Percentiles rank a stretch among this genome's conserved stretches.
phyloP scores from a whole-genome alignment of 2,329 filamentous ascomycete species.

The Penicillium sp. region DNA sequence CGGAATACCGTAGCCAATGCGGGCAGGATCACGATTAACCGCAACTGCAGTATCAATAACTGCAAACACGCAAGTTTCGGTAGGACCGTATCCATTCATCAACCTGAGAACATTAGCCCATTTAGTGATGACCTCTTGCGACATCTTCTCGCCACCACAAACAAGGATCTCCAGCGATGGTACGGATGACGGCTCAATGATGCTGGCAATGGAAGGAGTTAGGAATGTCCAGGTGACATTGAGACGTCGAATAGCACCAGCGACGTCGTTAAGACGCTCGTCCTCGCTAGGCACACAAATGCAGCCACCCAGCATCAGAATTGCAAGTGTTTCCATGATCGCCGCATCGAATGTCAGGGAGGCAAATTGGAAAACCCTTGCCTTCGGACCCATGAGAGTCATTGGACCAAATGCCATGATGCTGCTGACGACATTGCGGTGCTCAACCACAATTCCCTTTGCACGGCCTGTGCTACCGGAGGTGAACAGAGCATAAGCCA shows the following conservation, averaged over 20 bases:
- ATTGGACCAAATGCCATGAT: slow-evolving; percentile 35
- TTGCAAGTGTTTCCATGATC: slow-evolving; percentile 45
- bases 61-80: slow-evolving; percentile 41
- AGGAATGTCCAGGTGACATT: slow-evolving; percentile 53
- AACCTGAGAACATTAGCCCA: slow-evolving; percentile 62
- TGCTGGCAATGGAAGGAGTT: slow-evolving; percentile 50
- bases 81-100: slow-evolving; percentile 45
- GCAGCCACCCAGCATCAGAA: slow-evolving; percentile 49
- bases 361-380: slow-evolving; percentile 48
- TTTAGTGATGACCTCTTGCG: slow-evolving; percentile 67
- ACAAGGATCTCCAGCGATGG: slow-evolving; percentile 49
- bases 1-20: slow-evolving; percentile 33
- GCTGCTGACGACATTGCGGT: slow-evolving; percentile 38
- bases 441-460: slow-evolving; percentile 44
- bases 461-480: slow-evolving; percentile 44
- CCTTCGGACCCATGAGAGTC: slow-evolving; percentile 27
- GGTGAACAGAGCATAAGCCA: slow-evolving; percentile 43
- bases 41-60: slow-evolving; percentile 34
- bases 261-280: slow-evolving; percentile 53
- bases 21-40: slow-evolving; percentile 28
- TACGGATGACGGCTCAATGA: slow-evolving; percentile 45
- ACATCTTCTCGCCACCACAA: slow-evolving; percentile 65
- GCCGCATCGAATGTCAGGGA: slow-evolving; percentile 53
- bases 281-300: slow-evolving; percentile 54
- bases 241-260: slow-evolving; percentile 53